Percentiles rank a stretch among this genome's conserved stretches.
Conservation (phyloP, 1,284 basidiomycete genomes). For the Ceratobasidium sp. region DNA sequence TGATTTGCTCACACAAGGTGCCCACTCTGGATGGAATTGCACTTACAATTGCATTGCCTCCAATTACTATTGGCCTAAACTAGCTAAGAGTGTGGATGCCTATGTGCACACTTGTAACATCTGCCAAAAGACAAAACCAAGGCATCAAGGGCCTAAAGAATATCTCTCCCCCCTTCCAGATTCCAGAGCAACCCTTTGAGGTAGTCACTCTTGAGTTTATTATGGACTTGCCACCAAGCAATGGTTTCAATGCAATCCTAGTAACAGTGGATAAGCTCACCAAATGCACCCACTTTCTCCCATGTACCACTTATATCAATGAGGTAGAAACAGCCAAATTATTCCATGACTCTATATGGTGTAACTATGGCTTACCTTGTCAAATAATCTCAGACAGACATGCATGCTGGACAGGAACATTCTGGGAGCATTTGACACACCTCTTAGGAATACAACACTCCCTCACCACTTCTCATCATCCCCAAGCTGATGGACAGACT, state of each 20-base stretch:
- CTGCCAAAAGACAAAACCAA: constrained; percentile 52
- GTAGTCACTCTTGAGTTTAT: constrained; percentile 58
- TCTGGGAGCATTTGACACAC: constrained; percentile 45
- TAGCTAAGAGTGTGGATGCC: constrained; percentile 46
- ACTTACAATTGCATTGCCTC: too few species aligned
- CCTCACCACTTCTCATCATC: constrained; percentile 48
- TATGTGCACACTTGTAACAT: constrained; percentile 50
- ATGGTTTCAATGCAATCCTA: constrained; percentile 50
- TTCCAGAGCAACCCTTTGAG: constrained; percentile 52
- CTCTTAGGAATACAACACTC: constrained; percentile 41
- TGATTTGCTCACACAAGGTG: too few species aligned
- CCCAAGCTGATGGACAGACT: constrained; percentile 50
- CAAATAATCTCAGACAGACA: constrained; percentile 47
- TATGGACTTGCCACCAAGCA: constrained; percentile 51
- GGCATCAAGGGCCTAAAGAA: constrained; percentile 47
- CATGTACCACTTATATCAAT: constrained; percentile 42
- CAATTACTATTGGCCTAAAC: constrained; percentile 51
- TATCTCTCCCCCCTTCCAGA: constrained; percentile 49
- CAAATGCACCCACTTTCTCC: constrained; percentile 52
- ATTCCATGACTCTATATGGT: constrained; percentile 42
- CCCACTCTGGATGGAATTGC: too few species aligned
- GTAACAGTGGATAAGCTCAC: constrained; percentile 52
- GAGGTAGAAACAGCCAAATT: constrained; percentile 32
- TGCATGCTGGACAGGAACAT: constrained; percentile 44
- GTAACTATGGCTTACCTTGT: constrained; percentile 44